Conservation (phyloP, 129 eudicot species). For the Flaveria linearis region DNA sequence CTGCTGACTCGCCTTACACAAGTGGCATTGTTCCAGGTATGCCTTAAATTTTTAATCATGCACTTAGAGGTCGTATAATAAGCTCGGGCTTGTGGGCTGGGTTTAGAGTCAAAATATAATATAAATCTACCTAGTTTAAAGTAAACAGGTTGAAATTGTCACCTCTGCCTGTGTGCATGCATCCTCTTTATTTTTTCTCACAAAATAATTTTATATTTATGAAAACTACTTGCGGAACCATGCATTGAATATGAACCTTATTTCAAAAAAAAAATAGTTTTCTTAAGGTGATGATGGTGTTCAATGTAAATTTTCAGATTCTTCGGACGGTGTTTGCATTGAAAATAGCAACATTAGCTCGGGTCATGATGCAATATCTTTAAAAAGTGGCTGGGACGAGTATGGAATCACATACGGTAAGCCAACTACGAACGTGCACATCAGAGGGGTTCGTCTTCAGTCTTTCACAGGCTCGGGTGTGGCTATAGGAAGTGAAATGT, state of each 20-base stretch:
- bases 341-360: constrained; percentile 79
- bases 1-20: constrained; percentile 73
- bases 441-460: constrained; percentile 49
- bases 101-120: neutral
- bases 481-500: constrained; percentile 87
- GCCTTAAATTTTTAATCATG: constrained; percentile 1
- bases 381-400: constrained; percentile 98
- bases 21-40: constrained; percentile 86
- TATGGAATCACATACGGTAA: constrained; percentile 62
- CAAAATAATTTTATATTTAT: neutral
- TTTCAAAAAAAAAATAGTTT: too few relatives aligned
- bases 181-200: neutral
- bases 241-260: too few relatives aligned
- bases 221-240: too few relatives aligned
- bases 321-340: constrained; percentile 75
- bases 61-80: neutral
- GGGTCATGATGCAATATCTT: constrained; percentile 74
- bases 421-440: constrained; percentile 65
- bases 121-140: neutral
- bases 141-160: neutral
- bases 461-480: constrained; percentile 67
- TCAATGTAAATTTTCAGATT: constrained; percentile 53
- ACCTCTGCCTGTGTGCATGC: neutral
- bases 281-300: neutral
- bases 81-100: neutral